Conservation (phyloP, 352 stramenopile species). For the Globisporangium spinosum region DNA sequence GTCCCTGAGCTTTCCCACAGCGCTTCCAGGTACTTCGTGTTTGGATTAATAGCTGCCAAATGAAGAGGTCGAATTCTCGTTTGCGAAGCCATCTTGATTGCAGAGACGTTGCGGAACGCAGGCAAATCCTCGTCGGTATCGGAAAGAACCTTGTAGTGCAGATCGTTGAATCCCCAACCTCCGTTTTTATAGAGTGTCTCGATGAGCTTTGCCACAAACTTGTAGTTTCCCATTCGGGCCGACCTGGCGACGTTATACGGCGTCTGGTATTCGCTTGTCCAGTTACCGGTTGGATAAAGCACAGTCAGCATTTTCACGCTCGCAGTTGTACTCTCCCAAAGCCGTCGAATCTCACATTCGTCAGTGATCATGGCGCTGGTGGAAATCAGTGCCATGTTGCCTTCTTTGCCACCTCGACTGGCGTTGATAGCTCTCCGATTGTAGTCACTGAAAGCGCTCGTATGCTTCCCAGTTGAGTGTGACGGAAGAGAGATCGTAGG, state of each 20-base stretch:
- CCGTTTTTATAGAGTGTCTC: constrained; percentile 39
- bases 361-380: background rate
- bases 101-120: constrained; percentile 55
- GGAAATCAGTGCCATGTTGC: constrained; percentile 65
- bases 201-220: constrained; percentile 35
- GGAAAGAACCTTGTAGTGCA: constrained; percentile 57
- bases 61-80: constrained; percentile 68
- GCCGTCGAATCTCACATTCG: constrained; percentile 21
- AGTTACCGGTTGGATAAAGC: constrained; percentile 59
- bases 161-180: constrained; percentile 59
- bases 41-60: constrained; percentile 71
- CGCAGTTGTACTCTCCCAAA: constrained; percentile 41
- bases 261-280: constrained; percentile 25
- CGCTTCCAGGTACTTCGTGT: constrained; percentile 53
- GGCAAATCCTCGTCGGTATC: constrained; percentile 33
- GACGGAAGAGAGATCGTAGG: constrained; percentile 59
- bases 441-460: constrained; percentile 77
- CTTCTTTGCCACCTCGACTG: constrained; percentile 73
- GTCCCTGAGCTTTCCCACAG: constrained; percentile 56
- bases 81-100: constrained; percentile 62
- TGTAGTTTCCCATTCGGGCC: constrained; percentile 36
- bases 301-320: constrained; percentile 67
- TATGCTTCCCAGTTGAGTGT: constrained; percentile 74
- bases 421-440: constrained; percentile 79
- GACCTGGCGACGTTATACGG: constrained; percentile 24